Base-by-base conservation (phyloP, 331 rosid species). In the Malus hybrid region DNA sequence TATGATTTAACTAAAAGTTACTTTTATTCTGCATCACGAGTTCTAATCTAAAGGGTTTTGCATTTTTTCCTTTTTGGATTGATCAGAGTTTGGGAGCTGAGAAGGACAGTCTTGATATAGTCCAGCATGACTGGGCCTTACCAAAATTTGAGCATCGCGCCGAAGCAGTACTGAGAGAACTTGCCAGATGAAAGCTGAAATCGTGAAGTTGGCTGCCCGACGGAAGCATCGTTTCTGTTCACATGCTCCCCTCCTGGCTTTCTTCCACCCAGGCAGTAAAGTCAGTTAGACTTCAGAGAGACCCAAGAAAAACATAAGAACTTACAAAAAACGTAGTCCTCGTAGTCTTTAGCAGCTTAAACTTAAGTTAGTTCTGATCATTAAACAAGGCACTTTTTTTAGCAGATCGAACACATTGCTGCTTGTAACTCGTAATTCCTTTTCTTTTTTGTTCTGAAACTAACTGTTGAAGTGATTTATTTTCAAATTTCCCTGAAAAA, bases 101-200 rank as follows among this genome's bases (percentile, higher is more conserved):
- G 89, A 95, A 95, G 83, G 99, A 95, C 86, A 86, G 87, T 78
- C 94, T 95, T 13, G 99, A 95, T 88, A 95, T 95, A 81, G 82
- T 91, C 10, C 99, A 90, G 82, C 99, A 95, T 48, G 93, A 95
- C 10, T 95, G 99, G 99, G 93, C 93, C 81, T 77, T 88, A 10
- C 96, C 92, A 10, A 92, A 83, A 81, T 89, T 82, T 48, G 93
- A 84, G 90, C 96, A 86, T 71, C 88, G 86, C 19, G 96, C 90
- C 5, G 98, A 90, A 85, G 87, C 83, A 33, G 90, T 83, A 29
- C 72, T 93, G 86, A 86, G 82, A 77, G 77, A 90, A 71, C 68
- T 84, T 50, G 81, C 83, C 78, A 61, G 73, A 63, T 93, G 81
- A 90, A 70, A 31, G 63, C 31, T 76, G 59, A n/a, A 22, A 32